Percentiles rank a stretch among this genome's conserved stretches.
These are phyloP conservation scores for Clonostachys chloroleuca DNA, from an alignment of 2,329 filamentous ascomycete species.

Conservation along the genomic window DNA sequence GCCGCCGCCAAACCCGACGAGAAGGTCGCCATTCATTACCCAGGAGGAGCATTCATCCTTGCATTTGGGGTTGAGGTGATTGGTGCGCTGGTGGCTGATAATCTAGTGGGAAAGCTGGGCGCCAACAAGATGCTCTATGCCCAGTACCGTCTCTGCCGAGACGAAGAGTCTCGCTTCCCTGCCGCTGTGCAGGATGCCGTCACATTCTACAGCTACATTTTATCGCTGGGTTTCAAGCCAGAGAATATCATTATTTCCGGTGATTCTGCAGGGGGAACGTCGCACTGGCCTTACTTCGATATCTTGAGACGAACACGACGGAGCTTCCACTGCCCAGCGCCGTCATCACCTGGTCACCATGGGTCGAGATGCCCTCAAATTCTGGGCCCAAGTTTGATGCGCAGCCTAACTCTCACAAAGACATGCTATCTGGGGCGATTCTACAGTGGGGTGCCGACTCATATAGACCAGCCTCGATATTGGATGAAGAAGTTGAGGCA, in stretches of 20 bases:
- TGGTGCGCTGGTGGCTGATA: background rate
- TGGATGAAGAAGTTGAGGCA: too few species aligned
- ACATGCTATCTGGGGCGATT: too few species aligned
- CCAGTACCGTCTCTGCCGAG: background rate
- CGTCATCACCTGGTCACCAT: constrained; percentile 1
- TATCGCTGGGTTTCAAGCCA: too few species aligned
- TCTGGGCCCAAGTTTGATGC: background rate
- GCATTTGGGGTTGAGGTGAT: background rate
- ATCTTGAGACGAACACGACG: constrained; percentile 7
- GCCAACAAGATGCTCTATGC: background rate
- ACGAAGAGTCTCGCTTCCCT: too few species aligned
- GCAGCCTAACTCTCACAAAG: too few species aligned
- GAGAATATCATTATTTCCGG: too few species aligned
- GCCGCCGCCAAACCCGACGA: background rate
- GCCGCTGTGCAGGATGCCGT: too few species aligned
- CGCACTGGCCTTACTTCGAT: constrained; percentile 16
- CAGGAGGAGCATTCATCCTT: background rate
- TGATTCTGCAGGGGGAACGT: too few species aligned
- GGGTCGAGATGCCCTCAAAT: background rate
- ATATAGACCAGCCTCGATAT: too few species aligned
- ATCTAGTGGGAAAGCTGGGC: background rate
- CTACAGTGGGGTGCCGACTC: too few species aligned
- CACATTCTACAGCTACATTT: too few species aligned
- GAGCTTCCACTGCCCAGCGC: background rate
- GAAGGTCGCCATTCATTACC: background rate